phyloP scores from a whole-genome alignment of 805 yeast species.

The Saccharomycopsis oosterbeekiorum region DNA sequence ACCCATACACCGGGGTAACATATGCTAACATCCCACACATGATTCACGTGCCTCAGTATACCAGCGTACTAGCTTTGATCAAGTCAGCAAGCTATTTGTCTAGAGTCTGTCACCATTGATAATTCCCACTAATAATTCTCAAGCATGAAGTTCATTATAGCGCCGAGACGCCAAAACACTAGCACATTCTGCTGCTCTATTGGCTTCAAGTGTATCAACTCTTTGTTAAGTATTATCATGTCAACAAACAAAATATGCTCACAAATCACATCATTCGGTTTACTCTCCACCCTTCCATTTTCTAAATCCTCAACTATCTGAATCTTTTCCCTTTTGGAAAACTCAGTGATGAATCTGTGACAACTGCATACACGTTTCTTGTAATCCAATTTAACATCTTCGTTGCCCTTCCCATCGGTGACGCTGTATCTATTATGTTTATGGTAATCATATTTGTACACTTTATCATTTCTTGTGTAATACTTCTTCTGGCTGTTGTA shows the following conservation, averaged over 20 bases:
- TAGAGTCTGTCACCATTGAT: too few relatives aligned
- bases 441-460: slow-evolving; percentile 2
- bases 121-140: background rate
- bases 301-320: background rate
- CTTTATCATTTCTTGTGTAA: slow-evolving; percentile 10
- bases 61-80: too few relatives aligned
- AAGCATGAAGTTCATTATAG: background rate
- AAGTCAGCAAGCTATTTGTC: too few relatives aligned
- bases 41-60: too few relatives aligned
- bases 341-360: background rate
- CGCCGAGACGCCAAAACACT: background rate
- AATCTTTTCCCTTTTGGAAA: background rate
- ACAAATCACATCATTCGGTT: background rate
- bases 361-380: slow-evolving; percentile 2
- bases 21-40: too few relatives aligned
- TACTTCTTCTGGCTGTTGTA: slow-evolving; percentile 8
- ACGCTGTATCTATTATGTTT: background rate
- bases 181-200: background rate
- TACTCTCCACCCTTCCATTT: background rate
- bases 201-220: background rate
- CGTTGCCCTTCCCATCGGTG: background rate
- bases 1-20: too few relatives aligned
- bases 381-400: background rate
- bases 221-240: background rate
- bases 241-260: background rate